Conservation (phyloP, 768 basidiomycete species). For the Holtermanniella nyarrowii region DNA sequence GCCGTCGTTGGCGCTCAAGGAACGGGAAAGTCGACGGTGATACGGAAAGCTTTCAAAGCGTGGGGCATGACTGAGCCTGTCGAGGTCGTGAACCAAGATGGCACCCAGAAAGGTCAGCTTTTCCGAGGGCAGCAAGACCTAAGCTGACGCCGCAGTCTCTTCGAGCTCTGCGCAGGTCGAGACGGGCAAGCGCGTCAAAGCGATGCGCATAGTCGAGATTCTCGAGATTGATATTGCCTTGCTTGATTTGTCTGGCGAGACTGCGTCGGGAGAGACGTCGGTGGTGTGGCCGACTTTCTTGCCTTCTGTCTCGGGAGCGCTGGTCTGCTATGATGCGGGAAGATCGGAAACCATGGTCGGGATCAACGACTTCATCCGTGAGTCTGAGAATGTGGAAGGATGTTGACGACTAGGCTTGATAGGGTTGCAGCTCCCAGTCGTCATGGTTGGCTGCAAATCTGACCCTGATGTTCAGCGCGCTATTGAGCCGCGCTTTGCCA, state of each 20-base stretch:
- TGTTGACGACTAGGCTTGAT: constrained; percentile 11
- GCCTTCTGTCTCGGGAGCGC: constrained; percentile 61
- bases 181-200: constrained; percentile 26
- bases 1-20: constrained; percentile 66
- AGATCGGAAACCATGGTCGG: constrained; percentile 54
- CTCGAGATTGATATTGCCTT: constrained; percentile 36
- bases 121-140: constrained; percentile 46
- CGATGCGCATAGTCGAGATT: constrained; percentile 25
- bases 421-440: constrained; percentile 47
- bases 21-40: constrained; percentile 77
- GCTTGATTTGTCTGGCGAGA: constrained; percentile 18
- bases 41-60: constrained; percentile 61
- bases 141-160: constrained; percentile 7
- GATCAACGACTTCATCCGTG: constrained; percentile 61
- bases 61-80: constrained; percentile 40
- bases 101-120: too few species aligned
- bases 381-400: neutral
- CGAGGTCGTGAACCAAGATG: constrained; percentile 9
- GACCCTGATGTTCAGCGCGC: constrained; percentile 48
- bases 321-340: constrained; percentile 77
- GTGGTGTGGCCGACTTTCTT: constrained; percentile 49
- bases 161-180: constrained; percentile 21
- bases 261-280: neutral
- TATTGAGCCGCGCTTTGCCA: constrained; percentile 39
- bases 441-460: constrained; percentile 81